Conservation (phyloP, 257 asterid genomes). For the Oldenlandia corymbosa region DNA sequence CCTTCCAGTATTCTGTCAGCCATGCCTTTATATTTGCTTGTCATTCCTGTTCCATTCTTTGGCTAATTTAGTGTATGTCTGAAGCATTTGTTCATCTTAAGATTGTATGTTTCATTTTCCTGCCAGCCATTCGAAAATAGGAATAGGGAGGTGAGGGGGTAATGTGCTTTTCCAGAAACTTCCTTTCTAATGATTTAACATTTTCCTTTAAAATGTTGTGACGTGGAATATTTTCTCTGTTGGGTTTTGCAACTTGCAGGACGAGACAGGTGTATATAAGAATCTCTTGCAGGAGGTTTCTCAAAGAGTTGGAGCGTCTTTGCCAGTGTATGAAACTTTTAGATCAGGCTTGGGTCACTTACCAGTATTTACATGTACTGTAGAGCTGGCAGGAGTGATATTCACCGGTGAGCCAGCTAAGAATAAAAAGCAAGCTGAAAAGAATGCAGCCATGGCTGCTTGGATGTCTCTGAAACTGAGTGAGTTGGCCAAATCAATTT, state of each 20-base stretch:
- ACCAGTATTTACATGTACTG: constrained; percentile 45
- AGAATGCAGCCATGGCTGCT: constrained; percentile 54
- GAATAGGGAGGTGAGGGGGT: not conserved
- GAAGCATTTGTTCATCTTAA: not conserved
- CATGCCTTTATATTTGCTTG: too few relatives aligned
- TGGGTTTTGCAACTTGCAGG: constrained; percentile 24
- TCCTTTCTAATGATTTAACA: not conserved
- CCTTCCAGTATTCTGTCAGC: too few relatives aligned
- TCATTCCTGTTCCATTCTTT: too few relatives aligned
- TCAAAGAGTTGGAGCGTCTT: constrained; percentile 47
- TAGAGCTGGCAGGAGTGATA: constrained; percentile 43
- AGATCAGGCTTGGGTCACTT: constrained; percentile 48
- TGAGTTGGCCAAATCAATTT: constrained; percentile 19
- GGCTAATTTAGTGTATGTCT: too few relatives aligned
- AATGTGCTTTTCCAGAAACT: not conserved
- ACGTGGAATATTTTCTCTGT: not conserved
- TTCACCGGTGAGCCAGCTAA: constrained; percentile 51
- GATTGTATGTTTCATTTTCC: not conserved
- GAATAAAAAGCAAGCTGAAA: constrained; percentile 54
- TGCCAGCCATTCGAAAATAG: not conserved
- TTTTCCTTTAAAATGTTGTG: not conserved
- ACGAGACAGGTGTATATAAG: constrained; percentile 52
- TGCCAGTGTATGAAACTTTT: constrained; percentile 38
- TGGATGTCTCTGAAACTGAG: constrained; percentile 51
- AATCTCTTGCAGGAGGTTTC: constrained; percentile 52